Base-by-base conservation (phyloP, 805 yeast genomes). In the Candida odintsovae region DNA sequence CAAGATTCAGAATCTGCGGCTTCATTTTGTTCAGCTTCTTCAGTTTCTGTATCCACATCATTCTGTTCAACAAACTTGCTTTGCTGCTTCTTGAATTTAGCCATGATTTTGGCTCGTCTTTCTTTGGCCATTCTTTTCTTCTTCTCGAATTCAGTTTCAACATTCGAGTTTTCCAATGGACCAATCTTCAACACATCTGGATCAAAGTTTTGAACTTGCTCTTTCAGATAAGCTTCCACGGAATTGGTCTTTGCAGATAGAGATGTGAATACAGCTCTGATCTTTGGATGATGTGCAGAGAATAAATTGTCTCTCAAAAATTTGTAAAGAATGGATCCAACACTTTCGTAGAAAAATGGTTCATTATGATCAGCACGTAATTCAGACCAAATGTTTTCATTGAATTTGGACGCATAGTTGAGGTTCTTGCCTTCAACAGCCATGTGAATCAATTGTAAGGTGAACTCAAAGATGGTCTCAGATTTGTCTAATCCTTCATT, bases 61-160 rank as follows among this genome's bases (percentile, higher is more conserved):
- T 79, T 74, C 25, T 76, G 74, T 47, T 78, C 78, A 25, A 85
- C 77, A 66, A 92, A 94, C 67, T 73, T 76, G 35, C 77, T 72
- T 60, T 92, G 98, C 56, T 89, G 95, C 52, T 77, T 78, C 52
- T 83, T 86, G 59, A 92, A 77, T 48, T 83, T 87, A 1, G 85
- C 92, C 75, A 92, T 64, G 28, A 90, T 72, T 54, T 80, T 83
- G 1, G 75, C 77, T 54, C 81, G 84, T 52, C 90, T 78, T 49
- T 76, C 82, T 54, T 78, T 78, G 0, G 96, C 97, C 8, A 77
- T 53, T 37, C 76, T 70, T 62, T 83, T 86, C 68, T 83, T 88
- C 48, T 71, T 72, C 33, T 78, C 84, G 25, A 69, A 63, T 28
- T 76, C 83, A 4, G 60, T 39, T 22, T 54, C 52, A 1, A 41